These are phyloP conservation scores for Gossypium longicalyx DNA, from an alignment of 345 rosid species.

Conservation along the genomic window DNA sequence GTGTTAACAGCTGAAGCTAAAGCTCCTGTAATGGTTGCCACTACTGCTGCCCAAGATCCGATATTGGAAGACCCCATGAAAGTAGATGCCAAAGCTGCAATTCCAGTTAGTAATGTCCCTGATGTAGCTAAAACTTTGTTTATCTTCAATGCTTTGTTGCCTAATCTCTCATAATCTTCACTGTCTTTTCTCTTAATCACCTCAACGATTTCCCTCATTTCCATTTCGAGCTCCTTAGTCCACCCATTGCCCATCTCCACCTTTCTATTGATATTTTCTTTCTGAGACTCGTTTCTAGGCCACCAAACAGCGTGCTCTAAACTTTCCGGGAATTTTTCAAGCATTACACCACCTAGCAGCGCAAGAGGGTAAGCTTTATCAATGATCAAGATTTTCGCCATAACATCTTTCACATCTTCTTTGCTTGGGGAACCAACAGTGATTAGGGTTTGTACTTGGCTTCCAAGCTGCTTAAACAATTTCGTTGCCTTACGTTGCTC, in stretches of 20 bases:
- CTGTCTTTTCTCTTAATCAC: conserved; percentile 34
- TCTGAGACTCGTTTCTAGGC: conserved; percentile 18
- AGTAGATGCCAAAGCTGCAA: conserved; percentile 20
- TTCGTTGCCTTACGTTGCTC: conserved; percentile 52
- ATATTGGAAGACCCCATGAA: conserved; percentile 18
- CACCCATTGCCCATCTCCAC: conserved; percentile 32
- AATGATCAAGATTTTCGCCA: conserved; percentile 39
- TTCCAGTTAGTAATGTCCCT: too few relatives aligned
- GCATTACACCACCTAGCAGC: conserved; percentile 37
- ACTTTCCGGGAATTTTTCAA: conserved; percentile 41
- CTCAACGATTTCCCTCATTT: conserved; percentile 31
- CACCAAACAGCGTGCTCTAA: conserved; percentile 52
- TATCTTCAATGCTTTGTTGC: too few relatives aligned
- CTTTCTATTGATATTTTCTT: neutral
- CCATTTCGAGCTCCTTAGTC: conserved; percentile 32
- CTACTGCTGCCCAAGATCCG: conserved; percentile 23
- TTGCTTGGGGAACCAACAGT: conserved; percentile 21
- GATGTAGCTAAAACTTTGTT: too few relatives aligned
- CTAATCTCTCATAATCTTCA: too few relatives aligned
- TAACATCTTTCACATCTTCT: conserved; percentile 34
- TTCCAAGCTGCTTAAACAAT: conserved; percentile 40
- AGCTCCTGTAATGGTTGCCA: conserved; percentile 32
- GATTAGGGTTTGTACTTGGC: conserved; percentile 26
- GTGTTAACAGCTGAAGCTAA: too few relatives aligned
- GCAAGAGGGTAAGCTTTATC: conserved; percentile 59